These are phyloP conservation scores for Laetiporus sulphureus DNA, from an alignment of 1,284 basidiomycete genomes.

Conservation along the genomic window DNA sequence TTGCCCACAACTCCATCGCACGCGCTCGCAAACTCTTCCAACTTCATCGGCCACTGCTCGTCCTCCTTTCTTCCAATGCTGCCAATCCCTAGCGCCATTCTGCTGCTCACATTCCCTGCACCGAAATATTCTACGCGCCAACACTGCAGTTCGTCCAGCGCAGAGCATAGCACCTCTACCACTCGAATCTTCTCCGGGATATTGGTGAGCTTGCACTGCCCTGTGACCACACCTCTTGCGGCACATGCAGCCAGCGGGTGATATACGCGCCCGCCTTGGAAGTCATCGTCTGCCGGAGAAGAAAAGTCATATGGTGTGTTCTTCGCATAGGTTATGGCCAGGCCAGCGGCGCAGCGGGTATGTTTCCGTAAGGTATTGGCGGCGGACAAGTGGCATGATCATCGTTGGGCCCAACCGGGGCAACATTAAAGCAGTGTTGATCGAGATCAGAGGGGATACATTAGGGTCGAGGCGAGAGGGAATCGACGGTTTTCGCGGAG, in stretches of 20 bases:
- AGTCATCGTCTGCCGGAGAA: constrained; percentile 76
- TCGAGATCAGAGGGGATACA: constrained; percentile 37
- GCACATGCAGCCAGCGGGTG: constrained; percentile 82
- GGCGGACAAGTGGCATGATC: constrained; percentile 37
- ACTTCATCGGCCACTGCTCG: constrained; percentile 61
- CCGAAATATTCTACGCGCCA: constrained; percentile 67
- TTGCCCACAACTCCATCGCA: constrained; percentile 84
- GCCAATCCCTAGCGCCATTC: constrained; percentile 62
- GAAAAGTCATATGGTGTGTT: constrained; percentile 86
- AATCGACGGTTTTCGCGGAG: constrained; percentile 52
- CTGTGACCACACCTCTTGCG: constrained; percentile 87
- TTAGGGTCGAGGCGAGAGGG: constrained; percentile 51
- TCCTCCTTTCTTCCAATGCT: constrained; percentile 64
- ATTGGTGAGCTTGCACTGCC: constrained; percentile 79
- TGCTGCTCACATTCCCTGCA: constrained; percentile 69
- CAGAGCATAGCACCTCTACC: constrained; percentile 69
- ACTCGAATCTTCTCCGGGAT: constrained; percentile 83
- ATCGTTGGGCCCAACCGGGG: constrained; percentile 26
- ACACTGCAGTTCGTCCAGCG: constrained; percentile 68
- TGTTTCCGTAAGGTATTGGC: constrained; percentile 41
- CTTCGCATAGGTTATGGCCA: constrained; percentile 76
- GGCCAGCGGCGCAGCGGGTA: constrained; percentile 66
- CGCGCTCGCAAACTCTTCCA: constrained; percentile 67
- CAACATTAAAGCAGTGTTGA: constrained; percentile 46
- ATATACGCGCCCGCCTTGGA: constrained; percentile 84